A percentile compares a stretch with the other conserved stretches of the same genome.
phyloP scores from a whole-genome alignment of 2,329 filamentous ascomycete genomes.

The Thelonectria olida region DNA sequence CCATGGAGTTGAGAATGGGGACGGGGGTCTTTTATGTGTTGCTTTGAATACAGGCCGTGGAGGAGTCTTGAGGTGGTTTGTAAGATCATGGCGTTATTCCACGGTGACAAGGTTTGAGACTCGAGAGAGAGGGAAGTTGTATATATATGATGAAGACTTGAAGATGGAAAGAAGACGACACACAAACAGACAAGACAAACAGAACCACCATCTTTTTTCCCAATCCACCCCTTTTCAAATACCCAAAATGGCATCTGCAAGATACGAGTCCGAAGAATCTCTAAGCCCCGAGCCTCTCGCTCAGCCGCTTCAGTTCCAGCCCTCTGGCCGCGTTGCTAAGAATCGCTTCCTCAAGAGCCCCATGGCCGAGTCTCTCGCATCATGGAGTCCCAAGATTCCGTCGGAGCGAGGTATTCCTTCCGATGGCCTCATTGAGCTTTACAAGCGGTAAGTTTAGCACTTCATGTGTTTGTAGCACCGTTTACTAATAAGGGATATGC shows the following conservation, averaged over 20 bases:
- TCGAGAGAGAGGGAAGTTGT: background rate
- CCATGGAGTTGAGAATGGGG: background rate
- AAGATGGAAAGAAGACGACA: background rate
- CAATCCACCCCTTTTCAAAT: background rate
- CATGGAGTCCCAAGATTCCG: conserved; percentile 64
- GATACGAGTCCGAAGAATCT: conserved; percentile 28
- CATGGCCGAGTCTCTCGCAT: conserved; percentile 72
- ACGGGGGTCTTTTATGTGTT: background rate
- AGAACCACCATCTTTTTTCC: background rate
- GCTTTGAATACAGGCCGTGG: background rate
- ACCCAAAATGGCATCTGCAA: conserved; percentile 22
- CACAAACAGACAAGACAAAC: background rate
- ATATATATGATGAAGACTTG: background rate
- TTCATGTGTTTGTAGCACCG: too few species aligned
- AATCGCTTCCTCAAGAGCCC: conserved; percentile 74
- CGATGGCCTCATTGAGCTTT: conserved; percentile 60
- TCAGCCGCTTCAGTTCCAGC: conserved; percentile 56
- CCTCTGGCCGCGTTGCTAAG: conserved; percentile 58
- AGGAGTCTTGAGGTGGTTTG: background rate
- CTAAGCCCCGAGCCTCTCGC: conserved; percentile 44
- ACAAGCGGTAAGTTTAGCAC: conserved; percentile 61
- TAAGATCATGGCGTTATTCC: background rate
- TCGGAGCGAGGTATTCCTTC: conserved; percentile 57
- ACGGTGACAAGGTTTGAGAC: background rate
- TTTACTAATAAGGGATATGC: background rate